phyloP scores from a whole-genome alignment of 768 basidiomycete species.

The Pisolithus albus region DNA sequence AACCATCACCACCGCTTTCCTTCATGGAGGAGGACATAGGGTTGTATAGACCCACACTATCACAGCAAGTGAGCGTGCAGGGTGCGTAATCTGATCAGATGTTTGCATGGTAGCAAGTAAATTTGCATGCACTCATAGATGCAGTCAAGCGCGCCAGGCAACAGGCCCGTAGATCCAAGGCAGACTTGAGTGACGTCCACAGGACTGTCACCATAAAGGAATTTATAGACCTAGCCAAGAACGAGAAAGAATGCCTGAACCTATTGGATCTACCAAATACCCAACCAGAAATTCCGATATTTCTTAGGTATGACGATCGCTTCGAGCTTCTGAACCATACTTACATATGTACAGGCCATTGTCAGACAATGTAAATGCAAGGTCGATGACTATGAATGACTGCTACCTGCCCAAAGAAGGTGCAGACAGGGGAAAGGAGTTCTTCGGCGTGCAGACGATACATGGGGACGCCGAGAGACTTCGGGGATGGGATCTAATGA shows the following conservation, averaged over 20 bases:
- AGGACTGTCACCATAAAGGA: neutral
- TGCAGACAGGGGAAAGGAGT: neutral
- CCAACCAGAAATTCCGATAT: neutral
- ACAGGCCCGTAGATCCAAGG: neutral
- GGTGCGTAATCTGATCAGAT: neutral
- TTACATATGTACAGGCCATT: neutral
- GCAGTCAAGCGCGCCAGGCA: neutral
- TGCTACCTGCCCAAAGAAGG: neutral
- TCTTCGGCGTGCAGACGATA: neutral
- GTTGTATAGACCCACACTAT: neutral
- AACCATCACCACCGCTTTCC: neutral
- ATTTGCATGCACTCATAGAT: too few relatives aligned
- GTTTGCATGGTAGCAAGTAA: too few relatives aligned
- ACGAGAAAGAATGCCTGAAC: neutral
- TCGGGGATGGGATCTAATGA: constrained; percentile 2
- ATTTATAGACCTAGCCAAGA: neutral
- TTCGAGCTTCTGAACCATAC: neutral
- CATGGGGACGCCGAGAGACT: neutral
- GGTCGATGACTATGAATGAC: neutral
- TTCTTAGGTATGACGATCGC: neutral
- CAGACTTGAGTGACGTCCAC: neutral
- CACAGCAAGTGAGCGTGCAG: neutral
- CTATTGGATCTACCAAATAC: neutral
- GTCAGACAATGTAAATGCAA: neutral
- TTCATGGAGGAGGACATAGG: neutral